A percentile compares a stretch with the other conserved stretches of the same genome.
Evolutionary conservation across 2,329 filamentous ascomycete species (phyloP).

Genomic region (Verticillium alfalfae): DNA sequence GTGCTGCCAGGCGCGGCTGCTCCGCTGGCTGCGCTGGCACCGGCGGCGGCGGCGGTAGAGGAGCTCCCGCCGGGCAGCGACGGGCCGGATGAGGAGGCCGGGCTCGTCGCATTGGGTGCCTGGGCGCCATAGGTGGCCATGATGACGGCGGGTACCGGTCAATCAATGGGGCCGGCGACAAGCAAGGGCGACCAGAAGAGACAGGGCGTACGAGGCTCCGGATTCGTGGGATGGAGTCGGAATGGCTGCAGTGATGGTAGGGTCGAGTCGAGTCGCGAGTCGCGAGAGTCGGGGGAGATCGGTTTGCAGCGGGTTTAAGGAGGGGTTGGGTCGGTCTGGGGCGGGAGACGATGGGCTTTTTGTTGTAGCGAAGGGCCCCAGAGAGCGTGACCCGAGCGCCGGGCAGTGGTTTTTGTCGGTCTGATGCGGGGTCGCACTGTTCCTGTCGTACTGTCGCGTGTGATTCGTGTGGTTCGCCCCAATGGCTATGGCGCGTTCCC

Average conservation of each 20-base stretch:
- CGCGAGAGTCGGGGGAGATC: slow-evolving; percentile 15
- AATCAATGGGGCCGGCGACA: neutral
- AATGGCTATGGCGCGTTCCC: no score
- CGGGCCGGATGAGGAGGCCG: slow-evolving; percentile 7
- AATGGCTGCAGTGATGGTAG: slow-evolving; percentile 6
- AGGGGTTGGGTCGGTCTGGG: slow-evolving; percentile 8
- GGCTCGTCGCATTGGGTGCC: slow-evolving; percentile 8
- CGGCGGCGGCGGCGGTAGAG: slow-evolving; percentile 7
- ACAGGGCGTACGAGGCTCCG: neutral
- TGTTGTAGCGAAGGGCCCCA: slow-evolving; percentile 3
- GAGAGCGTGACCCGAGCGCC: slow-evolving; percentile 3
- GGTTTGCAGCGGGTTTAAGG: slow-evolving; percentile 24
- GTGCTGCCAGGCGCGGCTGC: slow-evolving; percentile 1
- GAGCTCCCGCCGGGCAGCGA: neutral
- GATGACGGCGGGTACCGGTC: slow-evolving; percentile 3
- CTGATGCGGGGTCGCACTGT: neutral
- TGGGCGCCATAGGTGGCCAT: slow-evolving; percentile 18
- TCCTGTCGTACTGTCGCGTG: neutral
- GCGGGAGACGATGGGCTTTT: neutral
- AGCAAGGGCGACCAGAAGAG: neutral
- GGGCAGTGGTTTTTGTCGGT: neutral
- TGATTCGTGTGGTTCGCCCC: neutral
- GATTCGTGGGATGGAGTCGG: neutral
- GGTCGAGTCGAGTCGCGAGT: slow-evolving; percentile 7
- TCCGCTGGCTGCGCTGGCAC: neutral